Base-by-base conservation (phyloP, 768 basidiomycete genomes). In the Cyathus striatus region DNA sequence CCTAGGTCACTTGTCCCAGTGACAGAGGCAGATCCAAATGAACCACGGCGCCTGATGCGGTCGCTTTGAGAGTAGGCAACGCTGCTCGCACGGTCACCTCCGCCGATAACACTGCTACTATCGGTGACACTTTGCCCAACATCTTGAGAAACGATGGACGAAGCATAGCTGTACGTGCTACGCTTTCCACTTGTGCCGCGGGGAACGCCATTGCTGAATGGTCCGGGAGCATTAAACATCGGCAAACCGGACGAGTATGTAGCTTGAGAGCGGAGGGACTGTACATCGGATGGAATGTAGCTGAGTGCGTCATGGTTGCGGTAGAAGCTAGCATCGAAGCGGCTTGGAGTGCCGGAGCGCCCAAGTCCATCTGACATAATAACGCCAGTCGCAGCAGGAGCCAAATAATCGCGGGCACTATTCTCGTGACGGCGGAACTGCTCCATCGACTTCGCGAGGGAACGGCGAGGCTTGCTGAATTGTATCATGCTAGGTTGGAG, bases 401-500 rank as follows among this genome's bases (percentile, higher is more conserved):
- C 45, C 35, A 75, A 39, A 42, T 77, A 91, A 52, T 99, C 96
- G 42, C 84, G 79, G 1, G 94, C 94, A 53, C 76, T 88, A 17
- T 90, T 88, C 61, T 97, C 94, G 58, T 95, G 90, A 40, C 94
- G 81, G 44, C 90, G 85, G 78, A 90, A 94, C 45, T 87, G 89
- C 50, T 95, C 90, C 81, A 92, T 86, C 13, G 90, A 86, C 62
- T 93, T 93, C 51, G 75, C 78, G 27, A 94, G 77, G 4, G 91
- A 79, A 42, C 92, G 85, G 44, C 92, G 81, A 23, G 96, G 96
- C 66, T 96, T 94, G 76, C 90, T 93, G 73, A 99, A 97, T 60
- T 98, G 96, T 47, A 99, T 99, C 94, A 99, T 95, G 66, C 92
- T 95, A 5, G 91, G 75, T 60, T 98, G 96, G 25, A 99, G 70